Base-by-base conservation (phyloP, 116 monocot species). In the Papilionanthe hybrid region DNA sequence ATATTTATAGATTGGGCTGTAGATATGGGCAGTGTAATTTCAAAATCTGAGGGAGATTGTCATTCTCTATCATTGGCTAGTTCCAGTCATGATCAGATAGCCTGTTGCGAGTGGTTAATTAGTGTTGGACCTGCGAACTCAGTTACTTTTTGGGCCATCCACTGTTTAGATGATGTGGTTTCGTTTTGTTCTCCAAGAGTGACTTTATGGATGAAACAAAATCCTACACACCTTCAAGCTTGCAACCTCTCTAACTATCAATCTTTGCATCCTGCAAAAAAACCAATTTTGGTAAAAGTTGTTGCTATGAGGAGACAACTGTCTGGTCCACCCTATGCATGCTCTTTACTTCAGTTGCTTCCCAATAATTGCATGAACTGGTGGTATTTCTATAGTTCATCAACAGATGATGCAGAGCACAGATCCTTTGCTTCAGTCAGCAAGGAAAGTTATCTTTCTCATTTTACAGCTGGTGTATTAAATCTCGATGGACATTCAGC, bases 51-150 rank as follows among this genome's bases (percentile, higher is more conserved):
- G 71, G 81, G 78, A 37, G 86, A 77, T 69, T 58, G 78, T 50
- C 79, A 76, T 75, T 75, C 29, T 75, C 84, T 88, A 63, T 86
- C 79, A 27, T 55, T 77, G 57, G 67, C 57, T 83, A 37, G 23
- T 83, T 78, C 78, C 81, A 85, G 87, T 30, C 67, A 72, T 57
- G 82, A 87, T 77, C 76, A 84, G 22, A 78, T 83, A 72, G 92
- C 93, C 25, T 82, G 77, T 72, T 99, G 99, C 82, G 95, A 95
- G n/a, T 99, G 99, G 99, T 79, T 99, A 45, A 81, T 99, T 65
- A 77, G 86, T 85, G 80, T 89, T 29, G 93, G 93, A 5, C 95
- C 99, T 82, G 75, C 25, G 15, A 78, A 72, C 44, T 82, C 78
- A 19, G 78, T 95, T 72, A 77, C 90, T 37, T 89, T 93, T 30